phyloP scores from a whole-genome alignment of 805 yeast genomes.

The Saturnispora dispora region DNA sequence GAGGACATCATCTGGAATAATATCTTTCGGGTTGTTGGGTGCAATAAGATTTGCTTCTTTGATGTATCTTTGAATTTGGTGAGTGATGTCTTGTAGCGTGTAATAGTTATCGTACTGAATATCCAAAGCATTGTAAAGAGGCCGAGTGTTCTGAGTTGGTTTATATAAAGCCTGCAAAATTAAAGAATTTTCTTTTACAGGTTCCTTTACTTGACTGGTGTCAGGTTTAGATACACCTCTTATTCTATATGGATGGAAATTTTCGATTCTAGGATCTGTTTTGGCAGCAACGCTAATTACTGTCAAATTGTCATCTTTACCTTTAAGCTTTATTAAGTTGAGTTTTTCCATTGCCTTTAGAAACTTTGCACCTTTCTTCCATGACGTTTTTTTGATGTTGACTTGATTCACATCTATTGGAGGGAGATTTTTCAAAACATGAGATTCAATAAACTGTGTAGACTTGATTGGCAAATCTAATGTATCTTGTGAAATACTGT shows the following conservation, averaged over 20 bases:
- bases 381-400: slow-evolving; percentile 69
- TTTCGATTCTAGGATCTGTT: slow-evolving; percentile 39
- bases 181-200: slow-evolving; percentile 8
- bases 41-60: slow-evolving; percentile 42
- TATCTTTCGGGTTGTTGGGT: slow-evolving; percentile 39
- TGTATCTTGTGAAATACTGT: slow-evolving; percentile 50
- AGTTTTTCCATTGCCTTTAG: slow-evolving; percentile 79
- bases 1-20: slow-evolving; percentile 48
- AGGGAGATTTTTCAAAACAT: slow-evolving; percentile 67
- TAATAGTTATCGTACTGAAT: slow-evolving; percentile 35
- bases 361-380: slow-evolving; percentile 84
- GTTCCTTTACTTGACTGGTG: slow-evolving; percentile 8
- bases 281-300: slow-evolving; percentile 42
- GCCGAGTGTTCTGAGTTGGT: slow-evolving; percentile 43
- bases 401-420: slow-evolving; percentile 43
- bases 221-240: slow-evolving; percentile 15
- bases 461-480: slow-evolving; percentile 59
- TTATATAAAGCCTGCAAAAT: slow-evolving; percentile 39
- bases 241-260: slow-evolving; percentile 57
- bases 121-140: slow-evolving; percentile 37
- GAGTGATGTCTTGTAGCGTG: slow-evolving; percentile 45
- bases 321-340: slow-evolving; percentile 60
- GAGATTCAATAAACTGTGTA: slow-evolving; percentile 66
- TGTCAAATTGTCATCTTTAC: slow-evolving; percentile 74
- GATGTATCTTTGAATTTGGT: slow-evolving; percentile 48